Evolutionary conservation across 495 filamentous ascomycete genomes (phyloP).

Genomic region (Bryoglossum gracile): DNA sequence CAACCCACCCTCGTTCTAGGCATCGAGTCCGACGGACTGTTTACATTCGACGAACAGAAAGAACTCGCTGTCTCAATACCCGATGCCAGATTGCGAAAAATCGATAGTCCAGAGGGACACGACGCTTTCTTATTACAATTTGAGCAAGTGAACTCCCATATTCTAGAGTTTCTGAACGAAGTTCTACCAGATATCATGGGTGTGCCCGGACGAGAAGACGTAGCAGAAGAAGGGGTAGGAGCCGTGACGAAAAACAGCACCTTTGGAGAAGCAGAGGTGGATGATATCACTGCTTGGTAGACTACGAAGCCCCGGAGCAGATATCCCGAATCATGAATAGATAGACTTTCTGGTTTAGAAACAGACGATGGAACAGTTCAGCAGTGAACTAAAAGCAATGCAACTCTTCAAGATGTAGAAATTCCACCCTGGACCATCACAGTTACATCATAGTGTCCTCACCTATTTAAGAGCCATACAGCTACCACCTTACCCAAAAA

Average conservation of each 20-base stretch:
- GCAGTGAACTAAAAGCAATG: too few relatives aligned
- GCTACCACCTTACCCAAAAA: too few relatives aligned
- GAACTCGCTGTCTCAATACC: conserved; percentile 81
- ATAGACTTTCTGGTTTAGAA: too few relatives aligned
- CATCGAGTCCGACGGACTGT: conserved; percentile 90
- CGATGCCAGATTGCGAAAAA: conserved; percentile 67
- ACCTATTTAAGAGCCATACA: too few relatives aligned
- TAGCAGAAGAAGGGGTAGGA: conserved; percentile 38
- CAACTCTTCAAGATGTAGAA: too few relatives aligned
- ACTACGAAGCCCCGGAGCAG: background rate
- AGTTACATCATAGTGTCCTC: too few relatives aligned
- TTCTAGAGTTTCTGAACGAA: conserved; percentile 76
- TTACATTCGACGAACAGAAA: conserved; percentile 93
- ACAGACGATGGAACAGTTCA: too few relatives aligned
- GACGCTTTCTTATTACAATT: conserved; percentile 96
- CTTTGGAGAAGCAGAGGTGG: conserved; percentile 92
- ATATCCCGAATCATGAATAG: background rate
- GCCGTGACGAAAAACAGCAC: conserved; percentile 69
- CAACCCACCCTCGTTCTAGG: conserved; percentile 87
- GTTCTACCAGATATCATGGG: conserved; percentile 82
- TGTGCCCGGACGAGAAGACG: conserved; percentile 41
- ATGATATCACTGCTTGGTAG: conserved; percentile 96
- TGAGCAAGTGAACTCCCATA: conserved; percentile 87
- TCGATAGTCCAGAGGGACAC: conserved; percentile 90
- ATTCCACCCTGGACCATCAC: too few relatives aligned